Conservation (phyloP, 768 basidiomycete species). For the Rhizopogon roseolus region DNA sequence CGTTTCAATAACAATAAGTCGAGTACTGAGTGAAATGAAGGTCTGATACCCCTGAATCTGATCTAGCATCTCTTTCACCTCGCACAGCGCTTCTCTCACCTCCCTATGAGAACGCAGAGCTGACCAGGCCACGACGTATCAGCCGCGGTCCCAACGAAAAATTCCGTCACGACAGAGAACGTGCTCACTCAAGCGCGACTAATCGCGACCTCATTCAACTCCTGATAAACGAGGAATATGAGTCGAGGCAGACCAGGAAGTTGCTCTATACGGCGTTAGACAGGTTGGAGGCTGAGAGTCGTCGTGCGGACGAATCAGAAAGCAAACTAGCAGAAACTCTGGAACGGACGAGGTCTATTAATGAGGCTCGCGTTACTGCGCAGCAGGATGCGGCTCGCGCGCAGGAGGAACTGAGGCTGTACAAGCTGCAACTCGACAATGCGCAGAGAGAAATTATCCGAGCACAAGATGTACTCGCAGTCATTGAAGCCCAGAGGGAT, state of each 20-base stretch:
- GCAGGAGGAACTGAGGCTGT: constrained; percentile 48
- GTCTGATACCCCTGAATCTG: constrained; percentile 19
- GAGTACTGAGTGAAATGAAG: constrained; percentile 8
- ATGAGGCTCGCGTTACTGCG: constrained; percentile 25
- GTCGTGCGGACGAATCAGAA: constrained; percentile 32
- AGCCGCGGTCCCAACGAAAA: constrained; percentile 26
- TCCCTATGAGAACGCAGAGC: constrained; percentile 9
- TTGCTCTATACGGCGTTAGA: constrained; percentile 32
- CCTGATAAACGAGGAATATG: constrained; percentile 37
- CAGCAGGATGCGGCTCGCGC: constrained; percentile 25
- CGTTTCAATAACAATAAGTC: background rate
- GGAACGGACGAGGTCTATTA: constrained; percentile 23
- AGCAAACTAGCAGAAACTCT: constrained; percentile 25
- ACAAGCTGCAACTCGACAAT: constrained; percentile 52
- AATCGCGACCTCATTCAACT: constrained; percentile 25
- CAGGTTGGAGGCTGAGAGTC: constrained; percentile 32
- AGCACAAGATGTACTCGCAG: constrained; percentile 48
- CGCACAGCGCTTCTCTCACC: constrained; percentile 25
- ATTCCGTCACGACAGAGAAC: constrained; percentile 30
- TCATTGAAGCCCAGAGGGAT: constrained; percentile 42
- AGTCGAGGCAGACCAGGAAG: constrained; percentile 34
- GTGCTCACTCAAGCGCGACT: constrained; percentile 25
- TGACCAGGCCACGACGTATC: constrained; percentile 3
- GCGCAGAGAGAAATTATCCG: constrained; percentile 56
- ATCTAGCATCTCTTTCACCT: constrained; percentile 22